Conservation (phyloP, 768 basidiomycete genomes). For the Leccinum subtestaceum region DNA sequence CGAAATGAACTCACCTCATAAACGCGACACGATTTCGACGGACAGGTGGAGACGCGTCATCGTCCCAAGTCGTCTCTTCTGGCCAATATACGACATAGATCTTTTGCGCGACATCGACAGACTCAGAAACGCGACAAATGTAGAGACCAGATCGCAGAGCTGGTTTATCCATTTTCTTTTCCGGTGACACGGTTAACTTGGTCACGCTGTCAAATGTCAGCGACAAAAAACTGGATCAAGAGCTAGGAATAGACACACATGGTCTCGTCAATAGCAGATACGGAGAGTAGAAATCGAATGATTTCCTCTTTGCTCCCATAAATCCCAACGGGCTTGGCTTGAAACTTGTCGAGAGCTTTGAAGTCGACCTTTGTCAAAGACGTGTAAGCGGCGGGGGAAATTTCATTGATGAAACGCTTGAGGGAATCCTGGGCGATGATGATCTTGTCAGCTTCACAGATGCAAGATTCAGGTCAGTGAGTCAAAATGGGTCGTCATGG, state of each 20-base stretch:
- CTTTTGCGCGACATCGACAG: constrained; percentile 12
- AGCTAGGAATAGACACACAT: constrained; percentile 34
- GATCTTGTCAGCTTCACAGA: constrained; percentile 55
- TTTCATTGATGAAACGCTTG: constrained; percentile 43
- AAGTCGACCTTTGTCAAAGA: constrained; percentile 61
- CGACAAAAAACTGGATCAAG: background rate
- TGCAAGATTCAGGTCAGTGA: background rate
- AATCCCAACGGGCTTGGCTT: constrained; percentile 49
- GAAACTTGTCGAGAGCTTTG: constrained; percentile 43
- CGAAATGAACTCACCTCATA: constrained; percentile 43
- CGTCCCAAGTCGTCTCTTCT: constrained; percentile 56
- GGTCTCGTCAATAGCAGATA: constrained; percentile 36
- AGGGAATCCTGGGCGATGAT: constrained; percentile 57
- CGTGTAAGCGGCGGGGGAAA: constrained; percentile 50
- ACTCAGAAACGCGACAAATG: constrained; percentile 29
- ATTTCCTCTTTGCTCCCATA: constrained; percentile 57
- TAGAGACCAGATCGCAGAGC: constrained; percentile 52
- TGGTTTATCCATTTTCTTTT: constrained; percentile 10
- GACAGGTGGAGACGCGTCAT: constrained; percentile 45
- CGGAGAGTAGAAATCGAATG: constrained; percentile 41
- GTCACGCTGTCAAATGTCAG: constrained; percentile 11
- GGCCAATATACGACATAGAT: constrained; percentile 61
- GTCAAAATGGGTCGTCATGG: background rate
- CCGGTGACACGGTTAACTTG: constrained; percentile 8
- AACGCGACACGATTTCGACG: constrained; percentile 55